These are phyloP conservation scores for Magnusiomyces tetraspermus DNA, from an alignment of 1,139 yeast genomes.

Conservation along the genomic window DNA sequence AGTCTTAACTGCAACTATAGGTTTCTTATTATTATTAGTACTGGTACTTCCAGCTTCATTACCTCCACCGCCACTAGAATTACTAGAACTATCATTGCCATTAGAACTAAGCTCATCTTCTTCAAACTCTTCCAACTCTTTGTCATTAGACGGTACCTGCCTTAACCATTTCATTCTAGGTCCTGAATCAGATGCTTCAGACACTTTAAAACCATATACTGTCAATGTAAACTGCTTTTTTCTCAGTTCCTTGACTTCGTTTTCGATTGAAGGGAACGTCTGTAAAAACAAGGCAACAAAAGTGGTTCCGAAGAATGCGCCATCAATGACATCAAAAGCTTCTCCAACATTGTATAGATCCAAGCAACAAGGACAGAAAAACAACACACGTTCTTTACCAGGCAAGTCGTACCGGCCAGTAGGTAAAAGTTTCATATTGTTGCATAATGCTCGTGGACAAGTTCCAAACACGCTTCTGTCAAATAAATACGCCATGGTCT, in stretches of 20 bases:
- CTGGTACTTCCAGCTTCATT: too few relatives aligned
- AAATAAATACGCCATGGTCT: slow-evolving; percentile 92
- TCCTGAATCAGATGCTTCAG: slow-evolving; percentile 69
- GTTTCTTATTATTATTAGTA: too few relatives aligned
- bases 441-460: slow-evolving; percentile 86
- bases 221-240: slow-evolving; percentile 57
- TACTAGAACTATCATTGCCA: background rate
- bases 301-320: slow-evolving; percentile 93
- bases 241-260: slow-evolving; percentile 37
- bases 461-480: slow-evolving; percentile 83
- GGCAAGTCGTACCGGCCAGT: slow-evolving; percentile 87
- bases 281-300: slow-evolving; percentile 88
- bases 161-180: slow-evolving; percentile 95
- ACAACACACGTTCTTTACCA: slow-evolving; percentile 82
- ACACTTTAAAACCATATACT: slow-evolving; percentile 78
- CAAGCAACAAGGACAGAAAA: slow-evolving; percentile 90
- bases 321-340: slow-evolving; percentile 70
- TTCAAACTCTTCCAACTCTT: slow-evolving; percentile 1
- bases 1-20: too few relatives aligned
- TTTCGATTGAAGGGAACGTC: slow-evolving; percentile 76
- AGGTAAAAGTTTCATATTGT: slow-evolving; percentile 87
- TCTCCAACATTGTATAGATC: slow-evolving; percentile 50
- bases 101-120: background rate
- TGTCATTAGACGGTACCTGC: slow-evolving; percentile 45
- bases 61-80: background rate